Conservation (phyloP, 345 rosid species). For the Eucalyptus marginata region DNA sequence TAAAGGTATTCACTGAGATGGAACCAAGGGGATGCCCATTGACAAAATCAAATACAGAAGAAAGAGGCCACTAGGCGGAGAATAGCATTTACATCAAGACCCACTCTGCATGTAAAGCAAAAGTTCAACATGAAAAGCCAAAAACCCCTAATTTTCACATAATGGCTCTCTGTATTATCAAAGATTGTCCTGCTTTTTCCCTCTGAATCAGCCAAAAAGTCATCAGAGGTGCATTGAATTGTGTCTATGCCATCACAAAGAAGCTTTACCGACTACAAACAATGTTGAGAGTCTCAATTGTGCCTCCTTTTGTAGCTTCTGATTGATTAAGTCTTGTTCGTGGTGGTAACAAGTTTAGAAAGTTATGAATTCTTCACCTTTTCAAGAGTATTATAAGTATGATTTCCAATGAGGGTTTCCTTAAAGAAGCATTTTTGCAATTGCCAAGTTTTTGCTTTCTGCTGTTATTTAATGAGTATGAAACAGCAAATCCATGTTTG, state of each 20-base stretch:
- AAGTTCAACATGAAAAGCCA: neutral
- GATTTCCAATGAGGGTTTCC: neutral
- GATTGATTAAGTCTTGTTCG: neutral
- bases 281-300: neutral
- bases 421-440: neutral
- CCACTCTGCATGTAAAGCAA: neutral
- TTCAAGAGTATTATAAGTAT: neutral
- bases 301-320: neutral
- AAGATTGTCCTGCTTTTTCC: neutral
- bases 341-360: neutral
- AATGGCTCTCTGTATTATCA: neutral
- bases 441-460: neutral
- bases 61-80: neutral
- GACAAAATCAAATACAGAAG: neutral
- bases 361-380: neutral
- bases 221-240: neutral
- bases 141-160: neutral
- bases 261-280: neutral
- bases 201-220: neutral
- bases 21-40: neutral
- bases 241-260: neutral
- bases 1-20: neutral
- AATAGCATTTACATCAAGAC: neutral
- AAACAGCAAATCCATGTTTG: neutral
- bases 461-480: neutral